These are phyloP conservation scores for Camellia granthamiana DNA, from an alignment of 148 eudicot genomes.

Conservation along the genomic window DNA sequence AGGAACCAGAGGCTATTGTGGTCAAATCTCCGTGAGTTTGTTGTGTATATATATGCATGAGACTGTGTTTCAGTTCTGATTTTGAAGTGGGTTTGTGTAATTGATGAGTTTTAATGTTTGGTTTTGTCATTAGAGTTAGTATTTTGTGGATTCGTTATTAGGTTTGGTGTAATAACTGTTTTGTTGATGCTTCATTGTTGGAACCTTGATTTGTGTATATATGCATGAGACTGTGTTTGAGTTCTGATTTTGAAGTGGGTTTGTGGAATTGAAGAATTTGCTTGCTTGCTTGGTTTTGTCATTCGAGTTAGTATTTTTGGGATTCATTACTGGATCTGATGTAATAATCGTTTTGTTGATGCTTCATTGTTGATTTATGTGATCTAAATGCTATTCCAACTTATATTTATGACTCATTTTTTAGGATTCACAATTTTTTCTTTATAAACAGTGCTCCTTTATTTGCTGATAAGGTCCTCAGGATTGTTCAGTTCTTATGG, in stretches of 20 bases:
- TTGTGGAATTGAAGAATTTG: too few species aligned
- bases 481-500: too few species aligned
- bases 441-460: not conserved
- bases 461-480: not conserved
- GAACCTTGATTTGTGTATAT: too few species aligned
- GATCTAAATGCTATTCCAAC: not conserved
- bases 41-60: not conserved
- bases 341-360: too few species aligned
- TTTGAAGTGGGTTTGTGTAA: not conserved
- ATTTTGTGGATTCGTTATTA: not conserved
- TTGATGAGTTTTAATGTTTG: not conserved
- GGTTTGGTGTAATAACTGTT: too few species aligned
- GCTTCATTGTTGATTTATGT: not conserved
- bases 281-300: too few species aligned
- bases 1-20: conserved; percentile 46
- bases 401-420: not conserved
- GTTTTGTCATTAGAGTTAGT: not conserved
- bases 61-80: not conserved
- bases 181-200: too few species aligned
- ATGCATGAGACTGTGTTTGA: too few species aligned
- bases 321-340: too few species aligned
- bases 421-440: not conserved
- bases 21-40: conserved; percentile 63
- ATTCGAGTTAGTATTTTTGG: too few species aligned
- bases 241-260: too few species aligned